A percentile compares a stretch with the other conserved stretches of the same genome.
Evolutionary conservation across 768 basidiomycete species (phyloP).

Genomic region (Lactarius sp.): DNA sequence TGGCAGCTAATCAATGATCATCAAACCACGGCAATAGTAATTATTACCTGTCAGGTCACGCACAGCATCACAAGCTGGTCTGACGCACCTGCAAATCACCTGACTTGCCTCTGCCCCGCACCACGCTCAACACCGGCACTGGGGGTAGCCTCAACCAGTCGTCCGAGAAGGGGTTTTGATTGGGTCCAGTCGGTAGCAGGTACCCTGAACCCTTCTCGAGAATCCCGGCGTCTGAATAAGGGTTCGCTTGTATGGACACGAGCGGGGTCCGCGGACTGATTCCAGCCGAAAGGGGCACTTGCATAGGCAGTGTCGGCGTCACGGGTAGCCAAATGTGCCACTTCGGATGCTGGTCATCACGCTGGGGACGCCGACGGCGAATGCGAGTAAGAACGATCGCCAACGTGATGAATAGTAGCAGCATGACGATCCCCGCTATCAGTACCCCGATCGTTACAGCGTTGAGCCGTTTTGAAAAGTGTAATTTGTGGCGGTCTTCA

Average conservation of each 20-base stretch:
- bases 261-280: not conserved
- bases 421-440: not conserved
- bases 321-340: not conserved
- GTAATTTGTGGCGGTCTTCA: not conserved
- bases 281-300: not conserved
- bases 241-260: not conserved
- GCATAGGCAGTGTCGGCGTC: conserved; percentile 16
- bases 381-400: conserved; percentile 9
- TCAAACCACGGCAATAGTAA: not conserved
- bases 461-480: not conserved
- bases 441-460: not conserved
- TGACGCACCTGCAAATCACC: conserved; percentile 6
- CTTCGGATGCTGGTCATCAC: not conserved
- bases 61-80: not conserved
- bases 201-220: conserved; percentile 1
- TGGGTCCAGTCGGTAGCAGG: not conserved
- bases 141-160: not conserved
- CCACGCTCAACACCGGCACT: not conserved
- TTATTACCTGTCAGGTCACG: not conserved
- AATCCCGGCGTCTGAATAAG: not conserved
- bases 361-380: conserved; percentile 3
- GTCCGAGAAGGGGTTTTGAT: not conserved
- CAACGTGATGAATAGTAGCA: conserved; percentile 3
- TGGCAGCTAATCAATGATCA: conserved; percentile 5
- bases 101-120: not conserved